Evolutionary conservation across 2,329 filamentous ascomycete genomes (phyloP).

Genomic region (Nothophoma quercina): DNA sequence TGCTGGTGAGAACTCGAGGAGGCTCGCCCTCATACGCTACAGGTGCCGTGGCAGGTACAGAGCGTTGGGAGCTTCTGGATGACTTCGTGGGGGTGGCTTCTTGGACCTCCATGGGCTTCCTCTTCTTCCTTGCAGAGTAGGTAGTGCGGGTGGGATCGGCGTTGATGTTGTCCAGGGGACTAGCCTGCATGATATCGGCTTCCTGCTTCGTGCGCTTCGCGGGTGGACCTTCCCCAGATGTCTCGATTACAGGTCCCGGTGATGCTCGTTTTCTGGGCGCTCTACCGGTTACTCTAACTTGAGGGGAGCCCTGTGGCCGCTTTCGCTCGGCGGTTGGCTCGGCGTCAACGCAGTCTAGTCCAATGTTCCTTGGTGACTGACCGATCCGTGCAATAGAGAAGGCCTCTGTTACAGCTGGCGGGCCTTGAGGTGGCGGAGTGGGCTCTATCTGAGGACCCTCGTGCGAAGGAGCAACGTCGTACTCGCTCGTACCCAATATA

Average conservation of each 20-base stretch:
- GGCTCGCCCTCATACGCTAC: slow-evolving; percentile 32
- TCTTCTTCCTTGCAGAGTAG: slow-evolving; percentile 20
- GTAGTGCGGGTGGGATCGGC: slow-evolving; percentile 7
- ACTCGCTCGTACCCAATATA: slow-evolving; percentile 7
- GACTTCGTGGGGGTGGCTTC: slow-evolving; percentile 26
- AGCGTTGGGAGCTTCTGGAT: slow-evolving; percentile 28
- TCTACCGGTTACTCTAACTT: slow-evolving; percentile 12
- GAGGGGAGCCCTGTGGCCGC: slow-evolving; percentile 4
- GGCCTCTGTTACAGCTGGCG: neutral
- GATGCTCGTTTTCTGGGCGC: slow-evolving; percentile 24
- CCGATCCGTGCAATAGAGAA: slow-evolving; percentile 31
- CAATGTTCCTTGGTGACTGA: slow-evolving; percentile 11
- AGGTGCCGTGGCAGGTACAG: slow-evolving; percentile 12
- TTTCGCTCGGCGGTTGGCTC: neutral
- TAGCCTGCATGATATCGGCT: slow-evolving; percentile 17
- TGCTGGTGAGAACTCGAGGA: slow-evolving; percentile 46
- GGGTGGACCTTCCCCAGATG: slow-evolving; percentile 6
- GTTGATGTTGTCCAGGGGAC: slow-evolving; percentile 16
- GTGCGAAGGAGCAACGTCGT: neutral
- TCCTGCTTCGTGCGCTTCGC: slow-evolving; percentile 28
- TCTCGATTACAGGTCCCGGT: neutral
- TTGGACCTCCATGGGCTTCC: slow-evolving; percentile 7
- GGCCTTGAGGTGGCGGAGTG: neutral
- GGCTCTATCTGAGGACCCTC: neutral
- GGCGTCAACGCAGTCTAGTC: neutral